Evolutionary conservation across 1,284 basidiomycete genomes (phyloP).

Genomic region (Cutaneotrichosporon sp.): DNA sequence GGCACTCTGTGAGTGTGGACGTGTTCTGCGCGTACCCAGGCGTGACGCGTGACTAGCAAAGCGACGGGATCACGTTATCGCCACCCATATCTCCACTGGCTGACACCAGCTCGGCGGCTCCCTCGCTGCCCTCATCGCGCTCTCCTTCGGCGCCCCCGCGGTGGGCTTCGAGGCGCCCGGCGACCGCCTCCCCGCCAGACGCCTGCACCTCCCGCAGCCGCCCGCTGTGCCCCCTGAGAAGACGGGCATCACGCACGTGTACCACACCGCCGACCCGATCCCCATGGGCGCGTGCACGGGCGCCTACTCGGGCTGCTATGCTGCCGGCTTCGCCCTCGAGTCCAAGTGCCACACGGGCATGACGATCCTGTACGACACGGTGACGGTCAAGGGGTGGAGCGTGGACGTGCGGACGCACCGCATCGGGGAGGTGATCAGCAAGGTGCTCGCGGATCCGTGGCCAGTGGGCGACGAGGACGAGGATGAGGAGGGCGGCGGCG

Average conservation of each 20-base stretch:
- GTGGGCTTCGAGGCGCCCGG: conserved; percentile 91
- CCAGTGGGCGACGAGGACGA: conserved; percentile 50
- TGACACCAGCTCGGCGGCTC: conserved; percentile 75
- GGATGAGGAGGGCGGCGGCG: conserved; percentile 23
- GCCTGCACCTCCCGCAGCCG: conserved; percentile 80
- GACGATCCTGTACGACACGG: conserved; percentile 84
- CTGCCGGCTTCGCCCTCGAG: conserved; percentile 54
- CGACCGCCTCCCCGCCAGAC: conserved; percentile 77
- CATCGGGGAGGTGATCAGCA: conserved; percentile 73
- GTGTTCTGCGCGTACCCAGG: no score
- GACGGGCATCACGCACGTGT: conserved; percentile 59
- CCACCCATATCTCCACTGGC: neutral
- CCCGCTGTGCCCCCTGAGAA: conserved; percentile 52
- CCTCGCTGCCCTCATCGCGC: conserved; percentile 78
- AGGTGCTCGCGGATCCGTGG: conserved; percentile 76
- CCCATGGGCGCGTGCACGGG: conserved; percentile 56
- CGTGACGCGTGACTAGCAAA: neutral
- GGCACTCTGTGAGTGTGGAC: conserved; percentile 65
- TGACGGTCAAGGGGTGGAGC: conserved; percentile 76
- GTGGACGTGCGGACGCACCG: conserved; percentile 75
- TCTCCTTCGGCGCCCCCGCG: conserved; percentile 88
- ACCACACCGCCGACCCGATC: conserved; percentile 59
- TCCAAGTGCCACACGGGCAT: conserved; percentile 76
- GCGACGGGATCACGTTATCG: neutral
- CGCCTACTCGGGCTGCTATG: conserved; percentile 53